These are phyloP conservation scores for Nepenthes mirabilis DNA, from an alignment of 148 eudicot genomes.

Conservation along the genomic window DNA sequence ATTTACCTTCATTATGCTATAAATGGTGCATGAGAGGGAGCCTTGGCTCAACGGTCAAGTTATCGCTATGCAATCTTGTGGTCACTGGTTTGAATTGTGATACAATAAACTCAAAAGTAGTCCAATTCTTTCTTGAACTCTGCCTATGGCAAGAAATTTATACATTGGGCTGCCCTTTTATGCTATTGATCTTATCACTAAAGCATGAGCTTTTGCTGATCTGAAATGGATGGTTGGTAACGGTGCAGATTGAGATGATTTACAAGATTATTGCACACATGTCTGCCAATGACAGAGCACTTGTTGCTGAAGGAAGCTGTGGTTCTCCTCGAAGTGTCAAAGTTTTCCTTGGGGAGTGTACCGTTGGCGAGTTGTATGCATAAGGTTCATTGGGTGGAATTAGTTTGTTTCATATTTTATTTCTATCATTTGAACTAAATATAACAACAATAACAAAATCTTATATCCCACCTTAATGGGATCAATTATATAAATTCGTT, in stretches of 20 bases:
- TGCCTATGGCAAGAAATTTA: no score
- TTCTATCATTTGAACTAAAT: not conserved
- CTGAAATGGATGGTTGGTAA: not conserved
- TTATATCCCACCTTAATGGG: no score
- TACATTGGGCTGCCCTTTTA: no score
- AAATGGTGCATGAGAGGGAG: no score
- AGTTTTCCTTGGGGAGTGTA: slow-evolving; percentile 86
- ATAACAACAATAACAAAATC: not conserved
- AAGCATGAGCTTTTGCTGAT: not conserved
- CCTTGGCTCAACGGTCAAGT: no score
- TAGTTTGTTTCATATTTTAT: not conserved
- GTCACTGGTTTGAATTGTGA: no score
- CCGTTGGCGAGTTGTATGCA: slow-evolving; percentile 54
- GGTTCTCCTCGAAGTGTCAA: slow-evolving; percentile 94
- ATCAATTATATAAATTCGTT: no score
- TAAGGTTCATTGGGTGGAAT: slow-evolving; percentile 7
- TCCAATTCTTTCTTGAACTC: no score
- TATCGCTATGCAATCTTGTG: no score
- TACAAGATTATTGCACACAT: slow-evolving; percentile 90
- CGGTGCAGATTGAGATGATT: slow-evolving; percentile 85
- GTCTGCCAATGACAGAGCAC: slow-evolving; percentile 96
- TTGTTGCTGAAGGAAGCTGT: slow-evolving; percentile 76
- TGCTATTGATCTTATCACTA: not conserved
- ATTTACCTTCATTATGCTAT: no score
- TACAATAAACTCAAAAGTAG: no score